phyloP scores from a whole-genome alignment of 768 basidiomycete genomes.

The Lepiota venenata region DNA sequence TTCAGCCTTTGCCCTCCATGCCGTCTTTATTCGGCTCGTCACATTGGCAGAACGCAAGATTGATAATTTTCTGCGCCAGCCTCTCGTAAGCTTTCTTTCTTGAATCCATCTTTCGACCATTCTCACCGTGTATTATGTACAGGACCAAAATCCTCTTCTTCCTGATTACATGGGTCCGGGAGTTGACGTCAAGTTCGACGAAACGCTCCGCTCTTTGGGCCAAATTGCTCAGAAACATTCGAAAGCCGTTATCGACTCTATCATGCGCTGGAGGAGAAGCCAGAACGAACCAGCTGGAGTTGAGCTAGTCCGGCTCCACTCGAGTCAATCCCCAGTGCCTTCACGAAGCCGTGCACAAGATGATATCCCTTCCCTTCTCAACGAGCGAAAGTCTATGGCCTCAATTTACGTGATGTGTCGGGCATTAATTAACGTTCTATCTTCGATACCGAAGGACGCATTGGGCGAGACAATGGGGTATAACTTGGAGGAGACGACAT shows the following conservation, averaged over 20 bases:
- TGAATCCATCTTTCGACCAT: neutral
- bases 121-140: neutral
- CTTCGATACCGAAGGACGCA: constrained; percentile 69
- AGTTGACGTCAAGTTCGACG: constrained; percentile 78
- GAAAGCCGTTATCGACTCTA: constrained; percentile 80
- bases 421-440: constrained; percentile 74
- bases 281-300: constrained; percentile 61
- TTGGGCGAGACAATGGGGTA: constrained; percentile 77
- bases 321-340: constrained; percentile 32
- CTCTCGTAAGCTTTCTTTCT: constrained; percentile 49
- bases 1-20: constrained; percentile 84
- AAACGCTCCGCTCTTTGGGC: constrained; percentile 79
- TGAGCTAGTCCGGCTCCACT: constrained; percentile 51
- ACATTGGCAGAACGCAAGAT: constrained; percentile 78
- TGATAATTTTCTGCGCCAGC: constrained; percentile 65
- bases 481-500: constrained; percentile 83
- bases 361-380: constrained; percentile 41
- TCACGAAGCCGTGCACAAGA: constrained; percentile 42
- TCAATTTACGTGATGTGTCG: constrained; percentile 91
- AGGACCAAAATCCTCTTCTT: constrained; percentile 73
- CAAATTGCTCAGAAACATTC: constrained; percentile 84
- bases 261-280: constrained; percentile 82
- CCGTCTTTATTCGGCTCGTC: constrained; percentile 85
- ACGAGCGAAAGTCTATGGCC: constrained; percentile 75
- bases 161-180: constrained; percentile 66